These are phyloP conservation scores for Chalciporus chontae DNA, from an alignment of 768 basidiomycete species.

Conservation along the genomic window DNA sequence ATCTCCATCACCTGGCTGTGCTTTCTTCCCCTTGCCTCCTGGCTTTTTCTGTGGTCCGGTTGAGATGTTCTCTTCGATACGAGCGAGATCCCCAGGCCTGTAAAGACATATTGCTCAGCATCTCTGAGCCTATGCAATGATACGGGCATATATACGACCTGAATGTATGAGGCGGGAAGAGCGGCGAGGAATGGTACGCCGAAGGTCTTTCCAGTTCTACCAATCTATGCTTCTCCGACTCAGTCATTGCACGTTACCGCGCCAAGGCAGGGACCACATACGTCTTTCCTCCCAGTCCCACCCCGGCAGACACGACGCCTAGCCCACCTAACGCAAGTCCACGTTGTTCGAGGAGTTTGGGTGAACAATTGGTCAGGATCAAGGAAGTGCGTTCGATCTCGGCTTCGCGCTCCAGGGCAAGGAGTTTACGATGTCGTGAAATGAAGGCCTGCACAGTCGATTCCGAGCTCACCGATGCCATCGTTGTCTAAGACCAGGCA, in stretches of 20 bases:
- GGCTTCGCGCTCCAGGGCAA: constrained; percentile 72
- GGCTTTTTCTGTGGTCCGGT: constrained; percentile 37
- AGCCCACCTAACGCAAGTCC: constrained; percentile 79
- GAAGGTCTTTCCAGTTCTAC: constrained; percentile 82
- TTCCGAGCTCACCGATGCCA: constrained; percentile 20
- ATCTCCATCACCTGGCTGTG: constrained; percentile 31
- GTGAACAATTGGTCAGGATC: constrained; percentile 77
- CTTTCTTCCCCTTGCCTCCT: constrained; percentile 47
- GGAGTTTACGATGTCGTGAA: constrained; percentile 59
- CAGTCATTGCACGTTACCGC: constrained; percentile 1
- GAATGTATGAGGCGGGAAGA: constrained; percentile 85
- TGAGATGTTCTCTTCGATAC: constrained; percentile 71
- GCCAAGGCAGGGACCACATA: constrained; percentile 30
- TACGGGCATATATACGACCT: constrained; percentile 37
- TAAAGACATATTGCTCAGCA: constrained; percentile 5
- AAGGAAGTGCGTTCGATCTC: constrained; percentile 80
- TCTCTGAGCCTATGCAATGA: neutral
- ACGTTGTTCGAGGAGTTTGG: constrained; percentile 82
- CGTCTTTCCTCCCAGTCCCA: constrained; percentile 94
- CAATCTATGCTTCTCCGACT: constrained; percentile 53
- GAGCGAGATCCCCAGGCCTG: constrained; percentile 86
- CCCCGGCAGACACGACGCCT: constrained; percentile 63
- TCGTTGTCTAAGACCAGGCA: neutral
- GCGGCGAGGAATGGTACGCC: constrained; percentile 67
- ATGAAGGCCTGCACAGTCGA: constrained; percentile 54